Evolutionary conservation across 305 asterid genomes (phyloP), one percentile per base, ranked within the genome.

Genomic region (Caryopteris hybrid): DNA sequence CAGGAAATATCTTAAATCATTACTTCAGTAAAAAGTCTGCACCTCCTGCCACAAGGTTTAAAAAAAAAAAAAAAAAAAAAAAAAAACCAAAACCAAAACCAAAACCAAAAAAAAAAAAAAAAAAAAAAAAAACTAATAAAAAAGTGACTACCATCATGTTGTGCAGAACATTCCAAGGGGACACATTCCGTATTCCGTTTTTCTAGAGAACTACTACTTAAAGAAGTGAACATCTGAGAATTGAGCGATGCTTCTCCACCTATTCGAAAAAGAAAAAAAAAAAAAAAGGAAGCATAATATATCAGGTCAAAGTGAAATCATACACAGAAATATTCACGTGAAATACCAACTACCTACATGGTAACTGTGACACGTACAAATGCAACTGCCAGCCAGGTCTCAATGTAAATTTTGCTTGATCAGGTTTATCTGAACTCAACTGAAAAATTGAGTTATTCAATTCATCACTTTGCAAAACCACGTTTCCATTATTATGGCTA

Each of bases 341-440:
- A 56, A 64, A 46, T 41, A 62, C 47, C 58, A 51, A 79, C 61
- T 33, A 83, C 95, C 79, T 78, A 93, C 97, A 93, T 65, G 97
- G 99, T 73, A 84, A 82, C 68, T 91, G 97, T 34, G 97, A 91
- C 64, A 88, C 75, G 70, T 93, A 93, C 76, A 93, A 64, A 81
- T 93, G 96, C 71, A 93, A 78, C 70, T 83, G 72, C 95, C 81
- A 84, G 31, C 94, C 89, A 41, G 74, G 76, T 77, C 63, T 80
- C 80, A 93, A 65, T 77, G 66, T 83, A 72, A 80, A 83, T 69
- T 75, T 84, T 66, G 69, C 73, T 45, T 64, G 62, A 41, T 82
- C 84, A 54, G 18, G 72, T 56, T 75, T 67, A 51, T 71, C 86
- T 13, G 74, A 63, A 42, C 76, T 80, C 72, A 81, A 62, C 72